phyloP scores from a whole-genome alignment of 148 eudicot species.

The Rhododendron henanense region DNA sequence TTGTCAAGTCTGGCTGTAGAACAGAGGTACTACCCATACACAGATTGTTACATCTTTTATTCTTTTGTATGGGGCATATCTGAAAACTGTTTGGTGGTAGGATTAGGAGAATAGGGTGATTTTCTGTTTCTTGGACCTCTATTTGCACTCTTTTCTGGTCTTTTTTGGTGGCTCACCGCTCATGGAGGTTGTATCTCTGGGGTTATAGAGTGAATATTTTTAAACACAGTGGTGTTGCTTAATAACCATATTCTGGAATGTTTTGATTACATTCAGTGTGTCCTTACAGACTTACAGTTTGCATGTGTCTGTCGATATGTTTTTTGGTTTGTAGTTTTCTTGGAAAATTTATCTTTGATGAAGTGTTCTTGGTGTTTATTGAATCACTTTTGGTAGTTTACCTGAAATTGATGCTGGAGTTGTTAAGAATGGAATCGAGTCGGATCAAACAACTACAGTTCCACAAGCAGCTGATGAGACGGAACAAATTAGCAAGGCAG shows the following conservation, averaged over 20 bases:
- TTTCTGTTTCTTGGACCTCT: not conserved
- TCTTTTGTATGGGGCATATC: not conserved
- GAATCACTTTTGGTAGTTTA: conserved; percentile 25
- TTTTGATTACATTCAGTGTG: not conserved
- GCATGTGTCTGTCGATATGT: not conserved
- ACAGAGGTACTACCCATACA: conserved; percentile 21
- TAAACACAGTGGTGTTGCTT: not conserved
- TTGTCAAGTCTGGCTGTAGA: conserved; percentile 25
- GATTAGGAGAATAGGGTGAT: not conserved
- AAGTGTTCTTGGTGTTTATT: conserved; percentile 11
- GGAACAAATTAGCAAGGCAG: conserved; percentile 33
- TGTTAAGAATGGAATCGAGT: conserved; percentile 35
- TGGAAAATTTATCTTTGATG: conserved; percentile 1
- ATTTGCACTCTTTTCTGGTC: not conserved
- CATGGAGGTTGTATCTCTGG: not conserved
- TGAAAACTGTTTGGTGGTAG: conserved; percentile 1
- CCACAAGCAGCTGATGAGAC: conserved; percentile 28
- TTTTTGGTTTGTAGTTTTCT: conserved; percentile 8
- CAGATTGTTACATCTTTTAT: not conserved
- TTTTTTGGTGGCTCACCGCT: not conserved
- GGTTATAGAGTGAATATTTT: not conserved
- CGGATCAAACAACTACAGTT: conserved; percentile 33
- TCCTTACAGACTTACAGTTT: not conserved
- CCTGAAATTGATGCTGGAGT: conserved; percentile 42
- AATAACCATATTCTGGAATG: not conserved